Evolutionary conservation across 768 basidiomycete genomes (phyloP), one percentile per base, ranked within the genome.

Genomic region (Boletus reticuloceps): DNA sequence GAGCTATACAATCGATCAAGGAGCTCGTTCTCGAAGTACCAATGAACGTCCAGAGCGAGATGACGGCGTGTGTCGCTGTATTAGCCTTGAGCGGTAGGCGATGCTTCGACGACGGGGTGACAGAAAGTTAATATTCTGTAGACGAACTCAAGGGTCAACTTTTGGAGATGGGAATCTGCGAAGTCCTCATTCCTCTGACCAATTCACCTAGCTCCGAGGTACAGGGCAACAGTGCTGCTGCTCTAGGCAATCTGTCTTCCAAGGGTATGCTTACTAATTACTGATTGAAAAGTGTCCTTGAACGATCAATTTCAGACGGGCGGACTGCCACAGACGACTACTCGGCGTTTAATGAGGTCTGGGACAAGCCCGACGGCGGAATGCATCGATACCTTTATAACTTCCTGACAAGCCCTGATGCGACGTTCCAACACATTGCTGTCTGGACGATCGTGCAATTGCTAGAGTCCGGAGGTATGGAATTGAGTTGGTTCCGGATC

Each of bases 401-500:
- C 43, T 99, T 99, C 84, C 74, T 99, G 63, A 91, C 85, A 40
- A 95, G 91, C 66, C 78, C 89, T 7, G 97, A 99, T 66, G 88
- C 92, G 14, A 99, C 97, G 1, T 99, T 99, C 87, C 95, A 98
- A 71, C 97, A 99, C 68, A 99, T 98, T 59, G 97, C 97, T 34
- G 94, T 99, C 42, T 99, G 97, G 97, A 98, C 97, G 0, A 95
- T 98, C 61, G 95, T 98, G 25, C 97, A 99, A 68, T 75, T 99
- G 20, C 79, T 99, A 27, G 97, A 99, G 70, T 96, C 96, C n/a
- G 91, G 92, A 58, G 91, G 89, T 91, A 60, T 41, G 76, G 61
- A 2, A 1, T 19, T 9, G 22, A 44, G 25, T 31, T 27, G n/a
- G 16, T 42, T 29, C 44, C 25, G 32, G 53, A 40, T 46, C 36